Percentiles rank a stretch among this genome's conserved stretches.
These are phyloP conservation scores for Apiospora phragmitis DNA, from an alignment of 2,329 filamentous ascomycete genomes.

Conservation along the genomic window DNA sequence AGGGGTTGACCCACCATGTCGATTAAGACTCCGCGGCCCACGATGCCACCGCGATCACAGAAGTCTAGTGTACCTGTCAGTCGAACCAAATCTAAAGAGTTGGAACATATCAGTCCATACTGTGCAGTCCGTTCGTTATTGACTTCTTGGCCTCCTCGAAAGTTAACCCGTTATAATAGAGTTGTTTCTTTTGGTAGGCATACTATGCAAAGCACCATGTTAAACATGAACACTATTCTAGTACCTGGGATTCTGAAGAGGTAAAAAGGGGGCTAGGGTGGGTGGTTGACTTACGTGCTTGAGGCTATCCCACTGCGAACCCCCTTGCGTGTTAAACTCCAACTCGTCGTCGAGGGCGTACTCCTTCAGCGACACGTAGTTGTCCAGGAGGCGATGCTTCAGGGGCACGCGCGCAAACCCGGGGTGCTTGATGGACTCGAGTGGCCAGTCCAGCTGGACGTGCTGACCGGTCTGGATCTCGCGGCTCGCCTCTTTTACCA, in stretches of 20 bases:
- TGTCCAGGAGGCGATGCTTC: not conserved
- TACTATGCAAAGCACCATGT: not conserved
- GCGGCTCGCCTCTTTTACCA: not conserved
- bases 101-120: not conserved
- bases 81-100: not conserved
- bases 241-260: not conserved
- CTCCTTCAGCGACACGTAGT: not conserved
- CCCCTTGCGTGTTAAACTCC: constrained; percentile 16
- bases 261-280: too few species aligned
- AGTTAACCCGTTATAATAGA: not conserved
- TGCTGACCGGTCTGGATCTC: not conserved
- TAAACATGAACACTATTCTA: not conserved
- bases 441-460: not conserved
- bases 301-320: constrained; percentile 18
- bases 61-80: not conserved
- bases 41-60: constrained; percentile 7
- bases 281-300: not conserved
- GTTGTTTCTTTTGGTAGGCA: not conserved
- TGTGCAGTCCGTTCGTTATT: constrained; percentile 26
- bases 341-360: not conserved
- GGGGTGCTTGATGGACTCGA: not conserved
- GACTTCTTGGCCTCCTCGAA: not conserved
- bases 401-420: not conserved
- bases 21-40: constrained; percentile 6
- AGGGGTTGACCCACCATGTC: not conserved